phyloP scores from a whole-genome alignment of 371 early-diverging fungal species.

The Chytridium lagenaria region DNA sequence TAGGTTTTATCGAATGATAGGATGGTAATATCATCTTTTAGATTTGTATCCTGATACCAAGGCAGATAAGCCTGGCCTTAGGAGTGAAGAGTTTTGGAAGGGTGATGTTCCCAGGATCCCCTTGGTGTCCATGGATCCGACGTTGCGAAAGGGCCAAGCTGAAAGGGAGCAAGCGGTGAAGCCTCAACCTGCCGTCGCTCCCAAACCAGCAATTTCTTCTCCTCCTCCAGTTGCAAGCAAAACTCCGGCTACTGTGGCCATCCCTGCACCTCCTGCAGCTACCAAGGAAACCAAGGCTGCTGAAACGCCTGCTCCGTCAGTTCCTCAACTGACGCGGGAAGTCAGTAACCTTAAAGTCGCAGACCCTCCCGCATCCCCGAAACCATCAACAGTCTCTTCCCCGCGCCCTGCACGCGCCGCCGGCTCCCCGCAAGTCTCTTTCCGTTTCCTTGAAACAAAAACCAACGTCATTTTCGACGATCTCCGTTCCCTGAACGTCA shows the following conservation, averaged over 20 bases:
- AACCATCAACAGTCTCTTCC: not conserved
- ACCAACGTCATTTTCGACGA: conserved; percentile 68
- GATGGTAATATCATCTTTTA: too few relatives aligned
- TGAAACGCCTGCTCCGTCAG: too few relatives aligned
- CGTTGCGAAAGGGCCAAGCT: not conserved
- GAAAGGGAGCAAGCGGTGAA: not conserved
- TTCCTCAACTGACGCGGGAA: too few relatives aligned
- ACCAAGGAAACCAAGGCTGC: too few relatives aligned
- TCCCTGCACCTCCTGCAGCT: too few relatives aligned
- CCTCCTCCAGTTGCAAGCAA: too few relatives aligned
- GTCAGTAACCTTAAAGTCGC: not conserved
- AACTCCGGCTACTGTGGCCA: too few relatives aligned
- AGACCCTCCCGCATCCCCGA: not conserved
- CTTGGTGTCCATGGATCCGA: not conserved
- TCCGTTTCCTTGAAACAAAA: conserved; percentile 74
- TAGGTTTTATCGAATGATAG: too few relatives aligned
- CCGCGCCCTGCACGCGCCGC: not conserved
- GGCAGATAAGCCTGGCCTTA: not conserved
- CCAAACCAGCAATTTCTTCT: too few relatives aligned
- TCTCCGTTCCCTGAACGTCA: conserved; percentile 66
- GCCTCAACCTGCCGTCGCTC: too few relatives aligned
- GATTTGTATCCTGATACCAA: not conserved
- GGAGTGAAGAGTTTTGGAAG: not conserved
- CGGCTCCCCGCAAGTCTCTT: conserved; percentile 51
- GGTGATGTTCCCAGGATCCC: not conserved